These are phyloP conservation scores for Eucalyptus erythrocorys DNA, from an alignment of 345 rosid genomes.

Conservation along the genomic window DNA sequence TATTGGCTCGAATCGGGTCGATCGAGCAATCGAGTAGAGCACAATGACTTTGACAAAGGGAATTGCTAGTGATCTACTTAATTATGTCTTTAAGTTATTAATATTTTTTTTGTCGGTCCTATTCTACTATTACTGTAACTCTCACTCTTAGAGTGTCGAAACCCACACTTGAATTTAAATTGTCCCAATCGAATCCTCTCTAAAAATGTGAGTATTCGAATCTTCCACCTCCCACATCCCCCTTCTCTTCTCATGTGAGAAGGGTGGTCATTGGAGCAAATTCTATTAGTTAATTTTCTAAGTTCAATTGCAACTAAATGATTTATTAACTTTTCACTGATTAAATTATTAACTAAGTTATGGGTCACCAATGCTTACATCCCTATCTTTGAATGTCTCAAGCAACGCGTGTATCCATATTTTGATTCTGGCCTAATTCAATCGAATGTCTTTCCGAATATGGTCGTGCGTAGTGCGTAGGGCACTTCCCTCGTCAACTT, in stretches of 20 bases:
- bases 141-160: too few species aligned
- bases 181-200: accelerated
- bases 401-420: not conserved
- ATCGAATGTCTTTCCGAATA: not conserved
- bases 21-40: too few species aligned
- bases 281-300: too few species aligned
- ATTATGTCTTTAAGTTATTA: not conserved
- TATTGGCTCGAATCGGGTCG: too few species aligned
- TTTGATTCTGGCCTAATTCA: not conserved
- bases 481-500: not conserved
- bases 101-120: accelerated
- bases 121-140: accelerated
- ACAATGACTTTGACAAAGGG: not conserved
- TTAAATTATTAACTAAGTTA: not conserved
- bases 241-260: accelerated
- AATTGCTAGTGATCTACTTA: not conserved
- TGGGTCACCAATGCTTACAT: not conserved
- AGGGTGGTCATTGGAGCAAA: accelerated
- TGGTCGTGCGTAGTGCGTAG: not conserved
- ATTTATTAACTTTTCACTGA: not conserved
- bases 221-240: accelerated
- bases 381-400: not conserved
- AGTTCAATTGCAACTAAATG: not conserved
- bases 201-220: too few species aligned
- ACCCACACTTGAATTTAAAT: too few species aligned